Percentiles rank a stretch among this genome's conserved stretches.
Conservation (phyloP, 208 protist species). For the Endotrypanum monterogeii region DNA sequence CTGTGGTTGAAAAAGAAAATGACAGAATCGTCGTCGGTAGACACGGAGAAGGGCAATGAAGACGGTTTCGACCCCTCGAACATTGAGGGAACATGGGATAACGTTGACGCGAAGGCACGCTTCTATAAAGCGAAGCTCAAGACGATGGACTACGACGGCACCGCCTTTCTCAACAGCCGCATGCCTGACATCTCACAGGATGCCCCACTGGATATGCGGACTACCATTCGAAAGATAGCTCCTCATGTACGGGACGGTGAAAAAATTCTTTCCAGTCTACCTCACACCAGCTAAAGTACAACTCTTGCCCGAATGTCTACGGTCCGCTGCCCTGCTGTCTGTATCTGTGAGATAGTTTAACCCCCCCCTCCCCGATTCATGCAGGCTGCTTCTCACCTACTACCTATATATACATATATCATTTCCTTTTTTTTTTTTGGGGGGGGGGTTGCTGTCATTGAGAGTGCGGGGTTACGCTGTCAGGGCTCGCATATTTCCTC, state of each 20-base stretch:
- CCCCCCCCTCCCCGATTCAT: not conserved
- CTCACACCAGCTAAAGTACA: conserved; percentile 14
- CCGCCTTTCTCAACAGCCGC: conserved; percentile 45
- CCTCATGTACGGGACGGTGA: conserved; percentile 86
- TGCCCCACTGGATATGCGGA: conserved; percentile 83
- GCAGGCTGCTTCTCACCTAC: not conserved
- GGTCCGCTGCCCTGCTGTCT: not conserved
- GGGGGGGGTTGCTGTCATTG: no score
- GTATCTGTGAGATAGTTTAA: not conserved
- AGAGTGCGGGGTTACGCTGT: no score
- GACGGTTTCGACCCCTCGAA: conserved; percentile 79
- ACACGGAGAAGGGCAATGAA: conserved; percentile 45
- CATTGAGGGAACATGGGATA: conserved; percentile 84
- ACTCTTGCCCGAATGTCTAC: not conserved
- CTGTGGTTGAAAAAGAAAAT: conserved; percentile 81
- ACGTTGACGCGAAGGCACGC: conserved; percentile 73
- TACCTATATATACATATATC: no score
- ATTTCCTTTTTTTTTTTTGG: no score
- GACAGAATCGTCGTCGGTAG: conserved; percentile 31
- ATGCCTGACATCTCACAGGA: conserved; percentile 81
- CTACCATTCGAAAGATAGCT: conserved; percentile 78
- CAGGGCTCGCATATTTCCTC: no score
- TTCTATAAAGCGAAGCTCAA: conserved; percentile 90
- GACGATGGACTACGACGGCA: conserved; percentile 90
- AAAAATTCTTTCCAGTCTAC: conserved; percentile 72